A percentile compares a stretch with the other conserved stretches of the same genome.
phyloP scores from a whole-genome alignment of 768 basidiomycete genomes.

The Boletus coccyginus region DNA sequence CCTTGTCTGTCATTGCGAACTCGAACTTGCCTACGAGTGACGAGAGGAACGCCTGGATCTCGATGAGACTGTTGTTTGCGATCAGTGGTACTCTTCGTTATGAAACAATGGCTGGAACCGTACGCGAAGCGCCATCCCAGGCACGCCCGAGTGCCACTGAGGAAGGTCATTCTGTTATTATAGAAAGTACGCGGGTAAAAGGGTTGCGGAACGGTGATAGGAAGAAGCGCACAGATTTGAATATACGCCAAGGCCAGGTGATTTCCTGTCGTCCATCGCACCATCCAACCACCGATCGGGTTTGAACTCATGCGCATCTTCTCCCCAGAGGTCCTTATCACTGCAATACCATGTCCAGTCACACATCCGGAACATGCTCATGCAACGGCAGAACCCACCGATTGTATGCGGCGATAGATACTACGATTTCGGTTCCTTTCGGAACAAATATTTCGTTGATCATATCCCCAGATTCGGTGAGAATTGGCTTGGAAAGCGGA shows the following conservation, averaged over 20 bases:
- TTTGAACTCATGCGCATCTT: conserved; percentile 24
- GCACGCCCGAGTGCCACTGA: conserved; percentile 12
- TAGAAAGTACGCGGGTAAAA: neutral
- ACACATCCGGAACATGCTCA: neutral
- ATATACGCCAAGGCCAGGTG: conserved; percentile 14
- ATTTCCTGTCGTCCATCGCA: neutral
- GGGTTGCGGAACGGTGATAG: neutral
- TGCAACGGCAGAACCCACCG: conserved; percentile 34
- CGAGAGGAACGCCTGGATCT: conserved; percentile 54
- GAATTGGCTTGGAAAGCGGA: conserved; percentile 55
- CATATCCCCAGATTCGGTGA: conserved; percentile 40
- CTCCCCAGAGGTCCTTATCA: conserved; percentile 24
- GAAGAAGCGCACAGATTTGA: conserved; percentile 6
- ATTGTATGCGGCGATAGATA: conserved; percentile 54
- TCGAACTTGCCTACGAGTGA: conserved; percentile 54
- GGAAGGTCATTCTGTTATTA: conserved; percentile 17
- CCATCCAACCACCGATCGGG: conserved; percentile 10
- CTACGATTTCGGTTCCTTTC: conserved; percentile 46
- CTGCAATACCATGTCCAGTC: neutral
- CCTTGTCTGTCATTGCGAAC: conserved; percentile 36
- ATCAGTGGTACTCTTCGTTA: neutral
- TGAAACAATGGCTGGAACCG: neutral
- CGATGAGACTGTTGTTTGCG: conserved; percentile 32
- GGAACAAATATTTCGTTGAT: conserved; percentile 45
- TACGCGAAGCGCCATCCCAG: conserved; percentile 31